A percentile compares a stretch with the other conserved stretches of the same genome.
These are phyloP conservation scores for Kluyveromyces nonfermentans DNA, from an alignment of 805 yeast species.

Conservation along the genomic window DNA sequence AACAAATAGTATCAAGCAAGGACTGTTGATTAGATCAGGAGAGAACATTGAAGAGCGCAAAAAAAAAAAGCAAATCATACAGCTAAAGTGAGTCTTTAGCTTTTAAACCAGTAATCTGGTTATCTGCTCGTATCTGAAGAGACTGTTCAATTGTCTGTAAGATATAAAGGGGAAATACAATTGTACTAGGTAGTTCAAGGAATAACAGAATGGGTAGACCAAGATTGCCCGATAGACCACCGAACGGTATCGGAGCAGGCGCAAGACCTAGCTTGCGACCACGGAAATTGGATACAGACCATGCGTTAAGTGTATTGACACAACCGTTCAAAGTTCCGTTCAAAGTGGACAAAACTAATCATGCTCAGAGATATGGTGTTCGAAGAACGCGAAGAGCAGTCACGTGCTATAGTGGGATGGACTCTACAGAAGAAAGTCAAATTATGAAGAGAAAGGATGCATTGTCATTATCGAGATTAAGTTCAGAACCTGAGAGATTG, in stretches of 20 bases:
- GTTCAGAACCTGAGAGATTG: conserved; percentile 30
- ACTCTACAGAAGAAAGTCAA: conserved; percentile 11
- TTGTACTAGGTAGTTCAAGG: no score
- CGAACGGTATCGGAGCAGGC: conserved; percentile 53
- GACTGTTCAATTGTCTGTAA: no score
- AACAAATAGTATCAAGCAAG: no score
- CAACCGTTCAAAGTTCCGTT: conserved; percentile 68
- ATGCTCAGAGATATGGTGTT: conserved; percentile 14
- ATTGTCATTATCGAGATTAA: conserved; percentile 44
- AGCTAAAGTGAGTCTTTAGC: no score
- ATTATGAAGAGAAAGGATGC: conserved; percentile 47
- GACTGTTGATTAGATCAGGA: no score
- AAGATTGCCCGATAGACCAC: conserved; percentile 35
- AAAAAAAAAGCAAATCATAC: no score
- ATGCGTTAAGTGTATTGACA: conserved; percentile 43
- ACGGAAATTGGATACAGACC: conserved; percentile 44
- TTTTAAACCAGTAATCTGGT: no score
- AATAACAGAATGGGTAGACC: conserved; percentile 30
- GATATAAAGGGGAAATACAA: not conserved
- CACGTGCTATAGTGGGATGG: conserved; percentile 29
- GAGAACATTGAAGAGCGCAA: no score
- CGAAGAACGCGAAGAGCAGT: conserved; percentile 25
- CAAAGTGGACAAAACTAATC: conserved; percentile 12
- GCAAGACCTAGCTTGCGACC: conserved; percentile 53
- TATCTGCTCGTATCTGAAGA: no score